Evolutionary conservation across 2,329 filamentous ascomycete genomes (phyloP), one percentile per base, ranked within the genome.

Genomic region (Colletotrichum eleusines): DNA sequence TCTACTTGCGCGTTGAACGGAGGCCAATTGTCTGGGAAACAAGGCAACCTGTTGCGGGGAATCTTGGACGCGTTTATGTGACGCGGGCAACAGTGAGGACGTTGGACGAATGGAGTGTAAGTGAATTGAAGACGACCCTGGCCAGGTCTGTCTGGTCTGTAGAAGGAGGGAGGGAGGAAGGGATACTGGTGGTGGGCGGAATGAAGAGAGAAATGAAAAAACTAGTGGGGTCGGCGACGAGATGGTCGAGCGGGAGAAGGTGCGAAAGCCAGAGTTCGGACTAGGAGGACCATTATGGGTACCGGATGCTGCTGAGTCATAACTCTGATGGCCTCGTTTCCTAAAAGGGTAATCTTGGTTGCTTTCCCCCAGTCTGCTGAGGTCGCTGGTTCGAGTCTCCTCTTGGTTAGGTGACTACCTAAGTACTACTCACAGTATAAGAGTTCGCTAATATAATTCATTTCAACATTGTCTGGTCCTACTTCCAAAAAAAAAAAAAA

Each of bases 171-270:
- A 11, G 12, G 38, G 38, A 38, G 11, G 11, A 12, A 59, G 51
- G 48, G 69, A 72, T 72, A 72, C 61, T 66, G 69, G 69, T 70
- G 48, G 53, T 57, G 26, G 69, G 71, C 9, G 76, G 72, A 75
- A 70, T 76, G 75, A 73, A 63, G 64, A 26, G 58, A 58, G 38
- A 53, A 71, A 71, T 48, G 46, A 72, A 72, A 66, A 64, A 73
- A 77, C 77, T 74, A 70, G 71, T 73, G 72, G 72, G 44, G 73
- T 66, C 53, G 40, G 67, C 66, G 66, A 76, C 71, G 75, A 66
- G 69, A 64, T 79, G 78, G 78, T 77, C 78, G 76, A 79, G 77
- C 76, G 77, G 77, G 77, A 76, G 78, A 74, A 66, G 42, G 60
- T 59, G 69, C 53, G 31, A 33, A 33, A 7, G 7, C 4, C 31